Percentiles rank a stretch among this genome's conserved stretches.
These are phyloP conservation scores for Pseudocercospora fuligena DNA, from an alignment of 2,329 filamentous ascomycete genomes.

Conservation along the genomic window DNA sequence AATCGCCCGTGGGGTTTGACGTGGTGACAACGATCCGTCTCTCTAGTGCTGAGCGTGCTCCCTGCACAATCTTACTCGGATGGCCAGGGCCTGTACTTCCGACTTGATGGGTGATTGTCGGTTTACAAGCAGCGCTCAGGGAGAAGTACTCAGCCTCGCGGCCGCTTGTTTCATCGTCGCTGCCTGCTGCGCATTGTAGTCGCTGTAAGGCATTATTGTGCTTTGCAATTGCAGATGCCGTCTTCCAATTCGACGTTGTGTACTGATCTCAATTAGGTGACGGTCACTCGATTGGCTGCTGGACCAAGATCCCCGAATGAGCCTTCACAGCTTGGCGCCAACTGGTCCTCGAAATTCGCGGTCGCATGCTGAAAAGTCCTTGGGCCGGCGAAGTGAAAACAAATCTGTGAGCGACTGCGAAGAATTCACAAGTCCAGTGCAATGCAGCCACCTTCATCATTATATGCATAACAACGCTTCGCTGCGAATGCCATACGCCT, in stretches of 20 bases:
- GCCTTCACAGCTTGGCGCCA: background rate
- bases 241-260: background rate
- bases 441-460: background rate
- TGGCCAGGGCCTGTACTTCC: background rate
- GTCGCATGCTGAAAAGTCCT: background rate
- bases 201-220: background rate
- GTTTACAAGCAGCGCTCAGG: background rate
- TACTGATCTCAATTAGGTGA: background rate
- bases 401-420: too few species aligned
- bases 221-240: background rate
- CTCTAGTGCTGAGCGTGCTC: background rate
- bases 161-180: background rate
- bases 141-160: background rate
- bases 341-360: background rate
- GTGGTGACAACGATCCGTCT: background rate
- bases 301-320: background rate
- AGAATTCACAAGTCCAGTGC: too few species aligned
- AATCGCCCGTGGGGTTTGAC: too few species aligned
- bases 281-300: background rate
- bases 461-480: background rate
- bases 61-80: background rate
- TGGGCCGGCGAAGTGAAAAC: background rate
- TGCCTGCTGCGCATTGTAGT: background rate
- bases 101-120: conserved; percentile 1
- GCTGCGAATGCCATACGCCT: background rate